Percentiles rank a stretch among this genome's conserved stretches.
These are phyloP conservation scores for Cystobasidium onofrii DNA, from an alignment of 768 basidiomycete genomes.

Conservation along the genomic window DNA sequence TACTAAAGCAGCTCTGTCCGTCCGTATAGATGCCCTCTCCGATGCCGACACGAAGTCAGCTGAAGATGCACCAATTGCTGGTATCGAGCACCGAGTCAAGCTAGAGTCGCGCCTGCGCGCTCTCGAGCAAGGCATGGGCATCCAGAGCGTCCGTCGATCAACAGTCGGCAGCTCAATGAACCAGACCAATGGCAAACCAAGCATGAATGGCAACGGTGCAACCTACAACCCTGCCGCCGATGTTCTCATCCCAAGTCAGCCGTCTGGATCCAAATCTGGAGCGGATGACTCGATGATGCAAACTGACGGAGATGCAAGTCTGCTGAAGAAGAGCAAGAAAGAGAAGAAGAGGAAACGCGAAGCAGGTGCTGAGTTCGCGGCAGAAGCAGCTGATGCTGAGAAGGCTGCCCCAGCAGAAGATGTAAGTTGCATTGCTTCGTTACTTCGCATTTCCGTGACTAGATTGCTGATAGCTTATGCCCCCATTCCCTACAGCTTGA, in stretches of 20 bases:
- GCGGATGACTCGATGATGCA: slow-evolving; percentile 29
- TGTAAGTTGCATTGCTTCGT: neutral
- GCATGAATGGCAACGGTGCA: slow-evolving; percentile 63
- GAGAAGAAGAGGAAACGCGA: slow-evolving; percentile 36
- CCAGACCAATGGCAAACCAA: slow-evolving; percentile 69
- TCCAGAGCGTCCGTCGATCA: slow-evolving; percentile 58
- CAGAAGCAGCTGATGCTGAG: slow-evolving; percentile 23
- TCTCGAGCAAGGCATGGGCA: slow-evolving; percentile 73
- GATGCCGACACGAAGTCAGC: slow-evolving; percentile 77
- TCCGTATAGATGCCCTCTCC: slow-evolving; percentile 93
- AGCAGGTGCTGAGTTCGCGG: slow-evolving; percentile 20
- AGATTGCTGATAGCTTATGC: neutral
- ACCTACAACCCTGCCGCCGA: slow-evolving; percentile 83
- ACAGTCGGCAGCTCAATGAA: slow-evolving; percentile 43
- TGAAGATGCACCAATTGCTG: slow-evolving; percentile 72
- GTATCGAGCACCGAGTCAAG: slow-evolving; percentile 86
- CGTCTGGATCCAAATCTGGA: slow-evolving; percentile 49
- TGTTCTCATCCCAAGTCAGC: slow-evolving; percentile 71
- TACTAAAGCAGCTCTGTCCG: slow-evolving; percentile 92
- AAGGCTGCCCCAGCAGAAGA: slow-evolving; percentile 30
- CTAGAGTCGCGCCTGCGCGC: slow-evolving; percentile 86
- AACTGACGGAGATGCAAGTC: slow-evolving; percentile 3
- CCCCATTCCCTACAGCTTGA: slow-evolving; percentile 10
- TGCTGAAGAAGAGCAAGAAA: slow-evolving; percentile 36
- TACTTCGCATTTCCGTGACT: neutral